Base-by-base conservation (phyloP, 768 basidiomycete genomes). In the Tricholomella constricta region DNA sequence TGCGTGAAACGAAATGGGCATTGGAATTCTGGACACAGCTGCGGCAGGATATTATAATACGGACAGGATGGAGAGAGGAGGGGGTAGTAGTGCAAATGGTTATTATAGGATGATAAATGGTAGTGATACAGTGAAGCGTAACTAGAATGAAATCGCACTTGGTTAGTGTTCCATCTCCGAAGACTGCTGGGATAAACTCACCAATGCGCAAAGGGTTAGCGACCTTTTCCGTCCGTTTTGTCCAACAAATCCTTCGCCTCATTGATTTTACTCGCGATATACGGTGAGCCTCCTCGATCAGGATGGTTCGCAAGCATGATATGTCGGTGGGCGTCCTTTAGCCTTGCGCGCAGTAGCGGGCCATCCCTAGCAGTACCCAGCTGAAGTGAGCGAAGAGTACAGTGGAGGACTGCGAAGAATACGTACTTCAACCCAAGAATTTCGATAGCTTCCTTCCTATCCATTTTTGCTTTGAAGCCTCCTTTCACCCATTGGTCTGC, bases 261-360 rank as follows among this genome's bases (percentile, higher is more conserved):
- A 71, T 99, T 99, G 57, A 98, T 96, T 80, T 99, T 98, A 64
- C 93, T 94, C 11, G 97, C 95, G 45, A 98, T 75, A 71, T 98
- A 99, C 6, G 97, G 97, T n/a, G 94, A 91, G 26, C 97, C 97
- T 29, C 97, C 97, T 56, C 97, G 81, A 77, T 99, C 97, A 10
- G 97, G 97, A 74, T 99, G 97, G 72, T 99, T 99, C 25, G 94
- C 91, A 45, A 98, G 81, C 97, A 99, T 99, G 61, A 99, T 91
- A 32, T 89, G 84, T 50, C 96, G 85, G 72, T 99, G 97, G 0
- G 97, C 94, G 62, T 98, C 96, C 74, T 98, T 98, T 52, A 98
- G 69, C 68, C 78, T 84, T 48, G 67, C 82, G n/a, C 83, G 81
- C n/a, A 96, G 73, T 51, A 76, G 77, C 9, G 91, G 80, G 15